These are phyloP conservation scores for Fusarium algeriense DNA, from an alignment of 2,329 filamentous ascomycete species.

Conservation along the genomic window DNA sequence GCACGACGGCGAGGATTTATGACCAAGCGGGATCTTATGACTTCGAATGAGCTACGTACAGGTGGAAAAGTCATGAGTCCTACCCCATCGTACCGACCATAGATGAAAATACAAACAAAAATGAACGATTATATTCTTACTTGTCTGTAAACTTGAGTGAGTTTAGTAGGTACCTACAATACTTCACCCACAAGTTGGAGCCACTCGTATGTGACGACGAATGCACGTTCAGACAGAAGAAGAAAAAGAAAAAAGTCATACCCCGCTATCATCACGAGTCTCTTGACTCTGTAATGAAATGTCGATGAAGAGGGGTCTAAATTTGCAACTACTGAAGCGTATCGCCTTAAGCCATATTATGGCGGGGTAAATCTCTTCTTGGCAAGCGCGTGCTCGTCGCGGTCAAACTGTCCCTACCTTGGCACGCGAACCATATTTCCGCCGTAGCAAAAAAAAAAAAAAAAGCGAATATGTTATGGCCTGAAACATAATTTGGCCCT, in stretches of 20 bases:
- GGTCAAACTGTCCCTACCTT: slow-evolving; percentile 16
- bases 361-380: slow-evolving; percentile 42
- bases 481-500: slow-evolving; percentile 7
- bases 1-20: slow-evolving; percentile 50
- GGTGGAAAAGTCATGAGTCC: slow-evolving; percentile 43
- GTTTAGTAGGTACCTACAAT: not conserved
- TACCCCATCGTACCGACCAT: slow-evolving; percentile 41
- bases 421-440: slow-evolving; percentile 32
- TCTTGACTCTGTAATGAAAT: not conserved
- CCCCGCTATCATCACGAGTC: slow-evolving; percentile 13
- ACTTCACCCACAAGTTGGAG: not conserved
- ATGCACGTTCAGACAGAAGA: not conserved
- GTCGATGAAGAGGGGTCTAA: slow-evolving; percentile 35
- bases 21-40: slow-evolving; percentile 44
- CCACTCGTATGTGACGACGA: not conserved
- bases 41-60: slow-evolving; percentile 44
- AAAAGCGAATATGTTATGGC: slow-evolving; percentile 19
- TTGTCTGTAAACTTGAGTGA: not conserved
- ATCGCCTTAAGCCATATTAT: slow-evolving; percentile 45
- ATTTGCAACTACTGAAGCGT: slow-evolving; percentile 23
- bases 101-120: slow-evolving; percentile 41
- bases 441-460: not conserved
- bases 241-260: not conserved
- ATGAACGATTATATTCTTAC: slow-evolving; percentile 5
- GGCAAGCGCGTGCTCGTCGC: slow-evolving; percentile 30